These are phyloP conservation scores for Dothideomycetidae sp. DNA, from an alignment of 2,329 filamentous ascomycete species.

Conservation along the genomic window DNA sequence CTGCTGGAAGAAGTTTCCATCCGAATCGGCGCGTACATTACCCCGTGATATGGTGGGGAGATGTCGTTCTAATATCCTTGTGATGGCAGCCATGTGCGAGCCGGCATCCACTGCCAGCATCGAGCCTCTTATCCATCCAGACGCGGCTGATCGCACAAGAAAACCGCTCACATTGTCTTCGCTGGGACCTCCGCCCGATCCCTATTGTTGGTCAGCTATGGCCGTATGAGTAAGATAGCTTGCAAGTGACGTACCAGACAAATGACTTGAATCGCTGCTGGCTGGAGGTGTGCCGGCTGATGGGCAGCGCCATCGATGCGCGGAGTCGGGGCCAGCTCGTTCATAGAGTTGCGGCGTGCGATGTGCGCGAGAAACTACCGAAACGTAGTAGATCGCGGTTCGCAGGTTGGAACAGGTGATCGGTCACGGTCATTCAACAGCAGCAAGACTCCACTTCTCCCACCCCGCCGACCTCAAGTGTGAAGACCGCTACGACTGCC, in stretches of 20 bases:
- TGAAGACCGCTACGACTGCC: too few relatives aligned
- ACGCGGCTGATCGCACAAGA: constrained; percentile 66
- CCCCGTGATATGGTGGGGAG: constrained; percentile 28
- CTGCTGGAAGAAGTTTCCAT: constrained; percentile 4
- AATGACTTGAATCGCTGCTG: constrained; percentile 33
- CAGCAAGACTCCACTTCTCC: too few relatives aligned
- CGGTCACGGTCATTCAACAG: too few relatives aligned
- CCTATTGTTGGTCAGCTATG: constrained; percentile 39
- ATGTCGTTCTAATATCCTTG: constrained; percentile 53
- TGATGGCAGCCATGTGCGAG: constrained; percentile 73
- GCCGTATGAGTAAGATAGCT: constrained; percentile 2
- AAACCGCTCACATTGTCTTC: constrained; percentile 86
- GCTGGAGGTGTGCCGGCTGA: constrained; percentile 12
- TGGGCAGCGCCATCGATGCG: constrained; percentile 3
- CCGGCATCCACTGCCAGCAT: constrained; percentile 88
- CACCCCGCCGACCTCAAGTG: too few relatives aligned
- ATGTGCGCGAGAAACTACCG: too few relatives aligned
- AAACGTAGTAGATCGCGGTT: too few relatives aligned
- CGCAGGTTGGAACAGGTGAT: too few relatives aligned
- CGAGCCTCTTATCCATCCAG: constrained; percentile 69
- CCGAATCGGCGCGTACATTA: constrained; percentile 8
- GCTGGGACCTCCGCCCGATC: constrained; percentile 73
- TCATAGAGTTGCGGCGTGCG: too few relatives aligned
- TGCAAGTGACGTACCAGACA: constrained; percentile 27
- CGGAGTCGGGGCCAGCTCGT: not conserved